Conservation (phyloP, 1,284 basidiomycete species). For the Trichosporon inkin region DNA sequence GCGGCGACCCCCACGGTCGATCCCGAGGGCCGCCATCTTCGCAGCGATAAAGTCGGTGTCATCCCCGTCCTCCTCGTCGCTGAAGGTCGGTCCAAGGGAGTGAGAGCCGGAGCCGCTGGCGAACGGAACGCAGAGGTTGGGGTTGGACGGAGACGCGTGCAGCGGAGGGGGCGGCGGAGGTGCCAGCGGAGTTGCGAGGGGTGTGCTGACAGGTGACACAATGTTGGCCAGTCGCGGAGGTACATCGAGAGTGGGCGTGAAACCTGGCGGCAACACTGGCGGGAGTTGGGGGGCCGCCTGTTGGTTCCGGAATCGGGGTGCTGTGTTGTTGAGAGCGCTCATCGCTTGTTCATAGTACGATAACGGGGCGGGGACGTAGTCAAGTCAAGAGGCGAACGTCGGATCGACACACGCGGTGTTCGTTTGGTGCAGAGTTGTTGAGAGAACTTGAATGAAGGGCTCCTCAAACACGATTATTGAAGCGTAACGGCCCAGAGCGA, state of each 20-base stretch:
- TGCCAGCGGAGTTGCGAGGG: conserved; percentile 18
- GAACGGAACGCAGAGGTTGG: conserved; percentile 8
- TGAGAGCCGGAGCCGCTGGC: conserved; percentile 32
- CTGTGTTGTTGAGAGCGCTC: conserved; percentile 25
- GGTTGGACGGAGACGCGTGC: conserved; percentile 15
- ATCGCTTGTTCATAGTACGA: conserved; percentile 10
- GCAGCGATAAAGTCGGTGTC: conserved; percentile 43
- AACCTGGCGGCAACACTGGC: conserved; percentile 4
- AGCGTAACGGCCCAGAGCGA: not conserved
- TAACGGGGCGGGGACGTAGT: not conserved
- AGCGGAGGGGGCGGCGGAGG: conserved; percentile 20
- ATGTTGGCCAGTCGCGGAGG: conserved; percentile 19
- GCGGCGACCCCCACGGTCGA: conserved; percentile 25
- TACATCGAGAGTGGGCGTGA: conserved; percentile 17
- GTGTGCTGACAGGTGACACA: conserved; percentile 8
- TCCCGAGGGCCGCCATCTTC: conserved; percentile 37
- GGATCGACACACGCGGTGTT: not conserved
- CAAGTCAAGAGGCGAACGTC: not conserved
- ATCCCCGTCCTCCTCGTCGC: conserved; percentile 46
- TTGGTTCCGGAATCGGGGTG: conserved; percentile 21
- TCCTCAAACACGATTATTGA: too few relatives aligned
- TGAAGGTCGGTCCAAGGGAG: conserved; percentile 43
- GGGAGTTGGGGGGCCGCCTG: conserved; percentile 6
- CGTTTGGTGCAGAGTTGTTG: not conserved
- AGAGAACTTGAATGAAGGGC: too few relatives aligned